Percentiles rank a stretch among this genome's conserved stretches.
Evolutionary conservation across 345 rosid genomes (phyloP).

Genomic region (Raphanus sativus): DNA sequence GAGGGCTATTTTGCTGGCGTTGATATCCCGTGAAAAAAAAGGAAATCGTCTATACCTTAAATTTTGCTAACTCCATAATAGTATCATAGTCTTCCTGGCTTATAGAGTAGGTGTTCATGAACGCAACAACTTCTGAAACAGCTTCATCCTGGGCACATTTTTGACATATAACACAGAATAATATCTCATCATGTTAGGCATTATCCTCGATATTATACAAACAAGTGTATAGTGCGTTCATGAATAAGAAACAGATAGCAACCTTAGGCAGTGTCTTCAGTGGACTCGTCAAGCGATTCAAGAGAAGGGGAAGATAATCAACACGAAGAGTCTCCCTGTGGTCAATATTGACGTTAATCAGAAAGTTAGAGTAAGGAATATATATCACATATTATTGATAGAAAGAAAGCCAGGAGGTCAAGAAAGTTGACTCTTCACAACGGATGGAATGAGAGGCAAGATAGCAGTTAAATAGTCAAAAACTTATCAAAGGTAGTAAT

Average conservation of each 20-base stretch:
- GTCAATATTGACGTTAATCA: conserved; percentile 29
- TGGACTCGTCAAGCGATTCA: conserved; percentile 72
- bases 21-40: not conserved
- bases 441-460: conserved; percentile 1
- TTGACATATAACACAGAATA: conserved; percentile 5
- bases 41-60: conserved; percentile 52
- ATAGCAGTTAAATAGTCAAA: not conserved
- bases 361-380: conserved; percentile 5
- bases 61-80: conserved; percentile 71
- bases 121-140: too few relatives aligned
- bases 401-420: not conserved
- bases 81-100: conserved; percentile 87
- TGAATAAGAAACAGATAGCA: conserved; percentile 12
- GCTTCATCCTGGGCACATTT: conserved; percentile 10
- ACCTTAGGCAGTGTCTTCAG: conserved; percentile 84
- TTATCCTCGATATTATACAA: not conserved
- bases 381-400: not conserved
- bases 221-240: not conserved
- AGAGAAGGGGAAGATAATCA: conserved; percentile 67
- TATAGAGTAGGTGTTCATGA: conserved; percentile 64
- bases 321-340: conserved; percentile 78
- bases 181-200: not conserved
- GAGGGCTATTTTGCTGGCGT: too few relatives aligned
- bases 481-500: not conserved
- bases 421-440: conserved; percentile 12